phyloP scores from a whole-genome alignment of 2,329 filamentous ascomycete species.

The Fusarium gaditjirri region DNA sequence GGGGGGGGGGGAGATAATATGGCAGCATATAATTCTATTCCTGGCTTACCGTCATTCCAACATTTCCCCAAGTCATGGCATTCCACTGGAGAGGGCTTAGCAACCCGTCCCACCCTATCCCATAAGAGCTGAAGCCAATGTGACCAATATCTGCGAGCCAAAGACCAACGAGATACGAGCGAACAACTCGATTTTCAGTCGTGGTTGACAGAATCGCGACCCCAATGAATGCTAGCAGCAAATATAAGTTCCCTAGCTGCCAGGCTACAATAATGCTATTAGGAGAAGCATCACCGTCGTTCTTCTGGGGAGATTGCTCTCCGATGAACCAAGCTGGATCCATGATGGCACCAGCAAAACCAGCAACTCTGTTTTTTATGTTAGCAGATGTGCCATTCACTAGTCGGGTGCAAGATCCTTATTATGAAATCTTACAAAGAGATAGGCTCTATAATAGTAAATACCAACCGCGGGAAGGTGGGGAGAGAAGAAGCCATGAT shows the following conservation, averaged over 20 bases:
- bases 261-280: conserved; percentile 67
- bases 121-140: conserved; percentile 68
- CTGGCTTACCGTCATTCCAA: conserved; percentile 69
- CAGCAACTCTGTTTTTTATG: conserved; percentile 61
- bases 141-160: conserved; percentile 76
- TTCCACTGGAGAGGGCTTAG: conserved; percentile 71
- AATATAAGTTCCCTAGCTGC: conserved; percentile 77
- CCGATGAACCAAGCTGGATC: conserved; percentile 71
- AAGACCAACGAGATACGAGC: conserved; percentile 73
- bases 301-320: conserved; percentile 64
- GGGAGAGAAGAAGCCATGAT: conserved; percentile 72
- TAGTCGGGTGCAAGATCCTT: background rate
- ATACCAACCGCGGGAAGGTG: conserved; percentile 70
- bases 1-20: background rate
- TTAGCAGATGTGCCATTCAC: conserved; percentile 3
- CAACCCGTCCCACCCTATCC: conserved; percentile 66
- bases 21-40: background rate
- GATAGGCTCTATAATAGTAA: conserved; percentile 75
- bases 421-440: conserved; percentile 65
- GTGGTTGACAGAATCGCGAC: conserved; percentile 72
- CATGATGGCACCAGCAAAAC: conserved; percentile 66
- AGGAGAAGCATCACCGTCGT: conserved; percentile 51
- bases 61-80: conserved; percentile 77
- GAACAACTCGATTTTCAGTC: conserved; percentile 72
- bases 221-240: conserved; percentile 72